Evolutionary conservation across 495 filamentous ascomycete species (phyloP).

Genomic region (Ramalina intermedia): DNA sequence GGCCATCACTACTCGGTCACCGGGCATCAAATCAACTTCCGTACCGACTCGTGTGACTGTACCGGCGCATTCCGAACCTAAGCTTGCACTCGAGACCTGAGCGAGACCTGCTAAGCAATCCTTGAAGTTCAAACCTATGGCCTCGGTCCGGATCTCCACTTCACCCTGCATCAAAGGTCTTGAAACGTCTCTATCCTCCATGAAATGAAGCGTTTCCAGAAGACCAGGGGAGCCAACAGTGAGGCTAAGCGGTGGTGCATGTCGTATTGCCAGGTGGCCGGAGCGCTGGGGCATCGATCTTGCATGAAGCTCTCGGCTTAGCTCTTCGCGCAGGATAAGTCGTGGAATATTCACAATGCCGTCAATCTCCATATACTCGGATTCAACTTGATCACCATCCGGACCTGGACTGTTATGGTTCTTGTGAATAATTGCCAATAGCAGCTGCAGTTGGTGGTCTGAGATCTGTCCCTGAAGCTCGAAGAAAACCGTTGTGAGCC

Average conservation of each 20-base stretch:
- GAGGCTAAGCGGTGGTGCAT: neutral
- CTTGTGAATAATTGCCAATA: no score
- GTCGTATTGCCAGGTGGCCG: no score
- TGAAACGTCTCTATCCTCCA: neutral
- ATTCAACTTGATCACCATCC: neutral
- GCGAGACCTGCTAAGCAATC: slow-evolving; percentile 27
- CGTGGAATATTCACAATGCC: slow-evolving; percentile 5
- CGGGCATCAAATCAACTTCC: slow-evolving; percentile 27
- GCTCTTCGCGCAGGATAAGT: neutral
- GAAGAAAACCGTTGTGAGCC: neutral
- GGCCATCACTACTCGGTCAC: slow-evolving; percentile 38
- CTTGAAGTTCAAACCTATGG: slow-evolving; percentile 17
- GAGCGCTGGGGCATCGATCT: neutral
- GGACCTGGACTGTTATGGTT: no score
- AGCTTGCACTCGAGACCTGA: slow-evolving; percentile 17
- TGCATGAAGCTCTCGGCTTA: neutral
- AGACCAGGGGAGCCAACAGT: slow-evolving; percentile 6
- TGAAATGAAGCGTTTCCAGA: slow-evolving; percentile 7
- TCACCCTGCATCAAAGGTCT: slow-evolving; percentile 13
- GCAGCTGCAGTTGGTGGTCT: no score
- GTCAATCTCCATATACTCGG: slow-evolving; percentile 6
- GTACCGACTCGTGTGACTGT: slow-evolving; percentile 38
- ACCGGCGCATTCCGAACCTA: slow-evolving; percentile 42
- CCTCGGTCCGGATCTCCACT: slow-evolving; percentile 7
- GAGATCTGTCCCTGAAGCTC: neutral